Base-by-base conservation (phyloP, 768 basidiomycete genomes). In the Amanita jacksonii region DNA sequence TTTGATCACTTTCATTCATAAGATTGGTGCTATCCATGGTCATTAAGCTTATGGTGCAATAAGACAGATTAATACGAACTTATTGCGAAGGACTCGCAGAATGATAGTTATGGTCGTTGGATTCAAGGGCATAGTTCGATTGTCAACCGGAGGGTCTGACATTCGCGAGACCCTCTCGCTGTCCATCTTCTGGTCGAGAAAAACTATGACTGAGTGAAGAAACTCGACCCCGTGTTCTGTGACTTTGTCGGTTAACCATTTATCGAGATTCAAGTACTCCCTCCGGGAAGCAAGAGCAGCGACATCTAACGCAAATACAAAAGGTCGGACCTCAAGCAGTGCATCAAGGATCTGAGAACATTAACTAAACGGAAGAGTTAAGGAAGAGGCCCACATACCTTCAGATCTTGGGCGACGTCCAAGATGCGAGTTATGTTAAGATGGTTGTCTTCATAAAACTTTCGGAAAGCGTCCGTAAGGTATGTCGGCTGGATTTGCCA, bases 251-350 rank as follows among this genome's bases (percentile, higher is more conserved):
- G 85, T 80, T 12, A 98, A 70, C 93, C 94, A 99, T 62, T 94
- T 93, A 64, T 96, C 93, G 35, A 99, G 70, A 55, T 99, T 92
- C 54, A 98, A 70, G 57, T 92, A 89, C 61, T 97, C 94, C 52
- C 91, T 71, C 32, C 91, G 81, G 27, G 89, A 91, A 9, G 96
- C 94, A 33, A 96, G 67, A 3, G 92, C 85, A 18, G 96, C 96
- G 40, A 97, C 83, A 60, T 99, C 96, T 34, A 98, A 74, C 1
- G 91, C 83, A 55, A 98, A 89, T 6, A 78, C 77, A 53, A 91
- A 90, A 2, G 91, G 88, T 4, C 84, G 80, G 32, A 90, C 83
- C 56, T 90, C 86, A 38, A 99, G 73, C 16, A 99, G 70, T n/a
- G 88, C 75, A 57, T 94, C 92, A 38, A 98, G 72, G 49, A 96